Conservation (phyloP, 305 asterid genomes). For the Petunia hybrid region DNA sequence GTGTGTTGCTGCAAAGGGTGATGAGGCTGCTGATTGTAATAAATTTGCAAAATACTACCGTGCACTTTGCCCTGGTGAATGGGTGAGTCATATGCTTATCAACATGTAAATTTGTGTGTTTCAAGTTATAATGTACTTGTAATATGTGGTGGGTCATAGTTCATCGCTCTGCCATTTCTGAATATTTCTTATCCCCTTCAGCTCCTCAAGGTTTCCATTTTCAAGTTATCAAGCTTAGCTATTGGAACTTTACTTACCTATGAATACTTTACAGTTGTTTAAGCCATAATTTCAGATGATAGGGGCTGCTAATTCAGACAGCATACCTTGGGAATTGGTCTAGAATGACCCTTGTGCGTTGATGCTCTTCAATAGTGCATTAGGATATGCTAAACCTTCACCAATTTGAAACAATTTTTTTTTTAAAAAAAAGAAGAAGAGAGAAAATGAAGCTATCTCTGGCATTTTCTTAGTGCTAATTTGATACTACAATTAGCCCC, state of each 20-base stretch:
- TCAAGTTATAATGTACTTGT: not conserved
- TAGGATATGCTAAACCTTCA: too few relatives aligned
- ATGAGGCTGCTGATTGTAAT: slow-evolving; percentile 65
- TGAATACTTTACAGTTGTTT: not conserved
- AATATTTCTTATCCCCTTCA: not conserved
- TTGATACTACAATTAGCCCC: too few relatives aligned
- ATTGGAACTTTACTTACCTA: not conserved
- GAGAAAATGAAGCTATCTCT: too few relatives aligned
- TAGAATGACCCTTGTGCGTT: not conserved
- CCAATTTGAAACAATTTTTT: too few relatives aligned
- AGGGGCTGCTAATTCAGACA: not conserved
- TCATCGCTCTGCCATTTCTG: not conserved
- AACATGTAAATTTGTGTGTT: not conserved
- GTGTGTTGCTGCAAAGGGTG: slow-evolving; percentile 82
- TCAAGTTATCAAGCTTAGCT: not conserved
- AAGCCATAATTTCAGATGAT: not conserved
- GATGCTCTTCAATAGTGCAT: too few relatives aligned
- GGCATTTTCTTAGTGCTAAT: too few relatives aligned
- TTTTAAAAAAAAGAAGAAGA: too few relatives aligned
- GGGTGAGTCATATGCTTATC: slow-evolving; percentile 61
- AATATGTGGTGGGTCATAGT: not conserved
- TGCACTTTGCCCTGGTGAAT: slow-evolving; percentile 94
- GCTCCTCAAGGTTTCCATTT: not conserved
- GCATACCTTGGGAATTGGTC: not conserved
- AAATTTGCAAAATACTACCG: slow-evolving; percentile 81